Conservation (phyloP, 441 rosid species). For the Gossypium aridum region DNA sequence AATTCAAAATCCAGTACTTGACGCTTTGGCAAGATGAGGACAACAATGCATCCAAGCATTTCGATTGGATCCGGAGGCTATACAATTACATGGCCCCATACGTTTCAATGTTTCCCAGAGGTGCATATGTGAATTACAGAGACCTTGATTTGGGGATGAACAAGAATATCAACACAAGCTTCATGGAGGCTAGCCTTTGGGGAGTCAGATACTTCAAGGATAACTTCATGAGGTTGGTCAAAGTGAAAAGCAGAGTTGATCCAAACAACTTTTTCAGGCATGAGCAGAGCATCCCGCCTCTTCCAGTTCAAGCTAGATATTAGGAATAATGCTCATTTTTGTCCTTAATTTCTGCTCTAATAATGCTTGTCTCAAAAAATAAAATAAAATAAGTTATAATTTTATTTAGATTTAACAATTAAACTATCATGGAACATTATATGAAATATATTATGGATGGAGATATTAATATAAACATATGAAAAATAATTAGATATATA, state of each 20-base stretch:
- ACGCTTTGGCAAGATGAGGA: neutral
- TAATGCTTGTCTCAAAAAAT: neutral
- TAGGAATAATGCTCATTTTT: neutral
- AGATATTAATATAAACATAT: too few species aligned
- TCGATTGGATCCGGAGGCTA: neutral
- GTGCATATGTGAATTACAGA: neutral
- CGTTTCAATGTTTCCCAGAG: neutral
- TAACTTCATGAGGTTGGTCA: constrained; percentile 45
- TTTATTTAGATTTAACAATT: too few species aligned
- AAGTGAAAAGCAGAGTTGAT: constrained; percentile 46
- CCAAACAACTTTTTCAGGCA: constrained; percentile 52
- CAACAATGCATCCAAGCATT: neutral
- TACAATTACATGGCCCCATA: neutral
- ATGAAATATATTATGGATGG: too few species aligned
- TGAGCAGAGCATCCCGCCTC: constrained; percentile 53
- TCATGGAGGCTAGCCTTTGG: neutral
- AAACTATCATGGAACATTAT: too few species aligned
- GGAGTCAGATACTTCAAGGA: constrained; percentile 17
- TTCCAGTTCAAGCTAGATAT: constrained; percentile 14
- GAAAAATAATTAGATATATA: too few species aligned
- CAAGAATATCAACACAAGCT: constrained; percentile 1
- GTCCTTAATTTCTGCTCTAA: neutral
- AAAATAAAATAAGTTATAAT: neutral
- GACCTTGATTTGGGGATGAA: neutral
- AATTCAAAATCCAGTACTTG: neutral